Evolutionary conservation across 1,139 yeast species (phyloP).

Genomic region (Wickerhamiella pararugosa): DNA sequence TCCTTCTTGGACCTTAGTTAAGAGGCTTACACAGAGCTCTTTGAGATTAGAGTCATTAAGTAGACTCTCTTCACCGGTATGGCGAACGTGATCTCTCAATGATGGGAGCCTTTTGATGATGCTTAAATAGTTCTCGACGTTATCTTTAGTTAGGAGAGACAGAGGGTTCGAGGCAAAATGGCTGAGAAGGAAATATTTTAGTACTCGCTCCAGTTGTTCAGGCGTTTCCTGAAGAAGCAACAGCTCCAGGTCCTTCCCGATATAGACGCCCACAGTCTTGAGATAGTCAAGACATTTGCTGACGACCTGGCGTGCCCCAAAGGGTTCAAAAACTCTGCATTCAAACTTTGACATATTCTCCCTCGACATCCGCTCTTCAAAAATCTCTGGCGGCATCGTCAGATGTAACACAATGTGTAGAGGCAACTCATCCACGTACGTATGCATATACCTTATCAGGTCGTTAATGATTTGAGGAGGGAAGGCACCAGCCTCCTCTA

Average conservation of each 20-base stretch:
- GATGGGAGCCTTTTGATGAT: conserved; percentile 33
- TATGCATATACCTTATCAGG: conserved; percentile 34
- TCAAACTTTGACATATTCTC: conserved; percentile 17
- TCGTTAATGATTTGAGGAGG: conserved; percentile 37
- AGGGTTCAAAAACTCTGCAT: conserved; percentile 8
- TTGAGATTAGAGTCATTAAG: too few species aligned
- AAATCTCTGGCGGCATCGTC: conserved; percentile 34
- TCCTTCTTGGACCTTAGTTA: too few species aligned
- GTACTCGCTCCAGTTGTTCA: conserved; percentile 16
- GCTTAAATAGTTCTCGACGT: conserved; percentile 25
- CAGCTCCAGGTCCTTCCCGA: not conserved
- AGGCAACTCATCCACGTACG: conserved; percentile 26
- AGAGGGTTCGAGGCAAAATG: conserved; percentile 60
- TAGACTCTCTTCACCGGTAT: not conserved
- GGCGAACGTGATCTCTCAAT: conserved; percentile 25
- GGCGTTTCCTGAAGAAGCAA: not conserved
- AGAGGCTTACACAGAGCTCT: too few species aligned
- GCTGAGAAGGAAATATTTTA: conserved; percentile 52
- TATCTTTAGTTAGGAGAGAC: conserved; percentile 28
- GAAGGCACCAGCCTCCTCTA: conserved; percentile 56
- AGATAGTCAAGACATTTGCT: conserved; percentile 1
- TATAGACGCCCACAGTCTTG: not conserved
- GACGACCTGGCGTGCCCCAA: conserved; percentile 8
- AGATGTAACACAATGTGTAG: conserved; percentile 39
- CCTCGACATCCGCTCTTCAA: conserved; percentile 30